Base-by-base conservation (phyloP, 164 flowering plant genomes). In the Piper betle region DNA sequence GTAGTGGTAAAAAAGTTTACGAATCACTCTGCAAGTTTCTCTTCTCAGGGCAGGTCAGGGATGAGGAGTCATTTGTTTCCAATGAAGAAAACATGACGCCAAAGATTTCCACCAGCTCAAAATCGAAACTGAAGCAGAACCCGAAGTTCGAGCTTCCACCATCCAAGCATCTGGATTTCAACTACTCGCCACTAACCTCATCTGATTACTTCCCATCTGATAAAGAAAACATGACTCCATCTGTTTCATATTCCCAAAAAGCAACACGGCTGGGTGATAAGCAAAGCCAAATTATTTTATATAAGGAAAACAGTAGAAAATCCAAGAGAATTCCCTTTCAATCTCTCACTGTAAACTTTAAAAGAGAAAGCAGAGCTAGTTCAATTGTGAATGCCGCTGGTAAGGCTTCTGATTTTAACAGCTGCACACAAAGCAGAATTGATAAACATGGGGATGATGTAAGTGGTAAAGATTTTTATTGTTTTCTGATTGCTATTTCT, bases 81-180 rank as follows among this genome's bases (percentile, higher is more conserved):
- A 75, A 81, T 60, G 82, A 85, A 75, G 90, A 85, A 75, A 85
- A 87, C 68, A 63, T 77, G 63, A 79, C 81, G 19, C 87, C 85
- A 55, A 68, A 72, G 55, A 64, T 75, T 60, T 53, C 56, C 39
- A 62, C 20, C 19, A 65, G 58, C 58, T 55, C 16, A 15, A 56
- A 71, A 64, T 63, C 73, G 80, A 69, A 61, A 74, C 68, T 75
- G 69, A 20, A 38, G 56, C 19, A 54, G 39, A 38, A 58, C 2
- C 25, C 4, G 52, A 48, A 59, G 13, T 40, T 59, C 9, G 12
- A 59, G 15, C n/a, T 9, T 38, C 42, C 48, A 59, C 43, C 48
- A n/a, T n/a, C 52, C 66, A 76, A 71, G 60, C 72, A 64, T 58
- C 63, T 61, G 53, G 67, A 64, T 20, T 39, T 59, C 16, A 43